phyloP scores from a whole-genome alignment of 2,329 filamentous ascomycete genomes.

The Trichophyton equinum region DNA sequence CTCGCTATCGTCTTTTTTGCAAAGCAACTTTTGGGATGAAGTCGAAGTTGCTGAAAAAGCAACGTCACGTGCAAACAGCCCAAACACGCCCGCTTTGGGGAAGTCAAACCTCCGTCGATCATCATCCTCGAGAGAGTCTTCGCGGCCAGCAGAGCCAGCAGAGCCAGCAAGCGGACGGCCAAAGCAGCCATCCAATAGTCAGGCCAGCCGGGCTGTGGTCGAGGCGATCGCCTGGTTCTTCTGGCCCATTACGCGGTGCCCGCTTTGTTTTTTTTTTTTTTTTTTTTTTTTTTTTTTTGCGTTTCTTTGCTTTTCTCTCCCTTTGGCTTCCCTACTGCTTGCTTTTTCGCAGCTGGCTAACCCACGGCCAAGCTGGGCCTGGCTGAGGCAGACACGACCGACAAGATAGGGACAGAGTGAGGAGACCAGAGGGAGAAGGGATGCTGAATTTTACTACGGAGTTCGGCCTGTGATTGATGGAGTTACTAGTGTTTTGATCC shows the following conservation, averaged over 20 bases:
- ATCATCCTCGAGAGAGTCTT: neutral
- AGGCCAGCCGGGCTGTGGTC: slow-evolving; percentile 1
- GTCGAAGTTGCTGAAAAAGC: neutral
- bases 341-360: too few species aligned
- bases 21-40: neutral
- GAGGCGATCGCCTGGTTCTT: slow-evolving; percentile 9
- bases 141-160: slow-evolving; percentile 2
- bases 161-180: slow-evolving; percentile 5
- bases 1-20: neutral
- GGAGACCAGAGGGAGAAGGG: too few species aligned
- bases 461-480: neutral
- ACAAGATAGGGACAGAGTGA: too few species aligned
- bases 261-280: neutral
- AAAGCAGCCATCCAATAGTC: slow-evolving; percentile 6
- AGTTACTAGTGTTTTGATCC: neutral
- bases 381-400: neutral
- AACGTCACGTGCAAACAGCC: slow-evolving; percentile 6
- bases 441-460: neutral
- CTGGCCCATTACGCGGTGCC: neutral
- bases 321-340: neutral
- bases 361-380: neutral
- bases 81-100: slow-evolving; percentile 5
- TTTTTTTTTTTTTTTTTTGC: neutral
- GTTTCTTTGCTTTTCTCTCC: neutral
- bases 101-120: neutral